Evolutionary conservation across 352 stramenopile genomes (phyloP).

Genomic region (Pythium rhizo-oryzae): DNA sequence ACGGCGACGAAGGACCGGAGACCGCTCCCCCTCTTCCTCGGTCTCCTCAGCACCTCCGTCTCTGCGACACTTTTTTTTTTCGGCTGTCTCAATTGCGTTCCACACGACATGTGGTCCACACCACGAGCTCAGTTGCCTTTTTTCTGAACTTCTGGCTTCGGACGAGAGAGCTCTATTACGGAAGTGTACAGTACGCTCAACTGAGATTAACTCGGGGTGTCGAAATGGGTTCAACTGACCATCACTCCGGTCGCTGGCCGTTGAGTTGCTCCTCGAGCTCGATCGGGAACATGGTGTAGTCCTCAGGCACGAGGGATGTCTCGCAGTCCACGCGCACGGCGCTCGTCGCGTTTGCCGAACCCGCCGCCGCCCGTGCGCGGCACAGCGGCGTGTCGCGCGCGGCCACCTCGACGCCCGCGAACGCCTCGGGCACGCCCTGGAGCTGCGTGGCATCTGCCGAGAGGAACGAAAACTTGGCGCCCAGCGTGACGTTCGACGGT

Average conservation of each 20-base stretch:
- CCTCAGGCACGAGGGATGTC: not conserved
- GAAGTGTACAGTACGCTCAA: not conserved
- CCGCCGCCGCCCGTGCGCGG: not conserved
- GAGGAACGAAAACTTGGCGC: slow-evolving; percentile 12
- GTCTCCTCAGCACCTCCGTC: not conserved
- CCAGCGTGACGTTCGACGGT: slow-evolving; percentile 8
- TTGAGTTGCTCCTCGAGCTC: slow-evolving; percentile 27
- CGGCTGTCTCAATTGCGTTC: slow-evolving; percentile 5
- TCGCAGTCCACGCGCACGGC: slow-evolving; percentile 12
- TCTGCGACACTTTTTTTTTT: slow-evolving; percentile 8
- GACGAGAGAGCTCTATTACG: slow-evolving; percentile 10
- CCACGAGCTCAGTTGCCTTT: not conserved
- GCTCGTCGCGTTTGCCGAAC: not conserved
- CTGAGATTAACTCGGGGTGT: not conserved
- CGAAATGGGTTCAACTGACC: slow-evolving; percentile 1
- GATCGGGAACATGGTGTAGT: slow-evolving; percentile 21
- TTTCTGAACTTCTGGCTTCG: slow-evolving; percentile 16
- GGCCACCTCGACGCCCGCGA: slow-evolving; percentile 1
- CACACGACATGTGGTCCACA: slow-evolving; percentile 10
- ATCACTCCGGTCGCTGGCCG: slow-evolving; percentile 8
- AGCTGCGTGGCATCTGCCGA: slow-evolving; percentile 15
- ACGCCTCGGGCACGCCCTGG: slow-evolving; percentile 1
- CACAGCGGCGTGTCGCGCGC: slow-evolving; percentile 17
- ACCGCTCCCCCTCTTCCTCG: too few relatives aligned
- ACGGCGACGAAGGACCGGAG: not conserved